phyloP scores from a whole-genome alignment of 192 early-diverging fungal species.

The Paraglomus brasilianum region DNA sequence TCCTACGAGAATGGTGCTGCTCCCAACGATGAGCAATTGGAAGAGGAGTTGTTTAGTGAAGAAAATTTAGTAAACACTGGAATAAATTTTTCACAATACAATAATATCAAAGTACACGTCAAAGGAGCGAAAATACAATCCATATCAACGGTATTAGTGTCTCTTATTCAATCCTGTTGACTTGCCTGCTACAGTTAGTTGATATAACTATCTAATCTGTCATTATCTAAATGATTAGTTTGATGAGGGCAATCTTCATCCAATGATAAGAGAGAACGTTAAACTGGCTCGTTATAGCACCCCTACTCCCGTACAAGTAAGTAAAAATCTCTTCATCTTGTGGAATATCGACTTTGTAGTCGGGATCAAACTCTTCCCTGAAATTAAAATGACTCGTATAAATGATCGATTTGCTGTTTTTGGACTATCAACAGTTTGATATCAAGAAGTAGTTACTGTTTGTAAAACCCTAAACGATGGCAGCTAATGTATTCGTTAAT shows the following conservation, averaged over 20 bases:
- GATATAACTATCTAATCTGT: neutral
- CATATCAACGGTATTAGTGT: slow-evolving; percentile 43
- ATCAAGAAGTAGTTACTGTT: no score
- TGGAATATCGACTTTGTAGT: no score
- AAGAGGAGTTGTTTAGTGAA: slow-evolving; percentile 60
- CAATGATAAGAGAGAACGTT: slow-evolving; percentile 63
- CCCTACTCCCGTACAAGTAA: slow-evolving; percentile 77
- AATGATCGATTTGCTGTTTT: neutral
- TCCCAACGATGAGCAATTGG: slow-evolving; percentile 58
- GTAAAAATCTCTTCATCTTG: no score
- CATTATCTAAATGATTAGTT: slow-evolving; percentile 46
- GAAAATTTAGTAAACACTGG: slow-evolving; percentile 64
- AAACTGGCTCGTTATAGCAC: slow-evolving; percentile 58
- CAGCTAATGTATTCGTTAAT: neutral
- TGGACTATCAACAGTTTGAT: neutral
- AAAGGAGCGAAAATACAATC: slow-evolving; percentile 53
- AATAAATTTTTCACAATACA: slow-evolving; percentile 79
- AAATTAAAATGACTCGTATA: neutral
- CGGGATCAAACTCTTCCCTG: no score
- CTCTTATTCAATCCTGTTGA: neutral
- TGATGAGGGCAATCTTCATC: slow-evolving; percentile 61
- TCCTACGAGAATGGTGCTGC: slow-evolving; percentile 56
- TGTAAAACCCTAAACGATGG: no score
- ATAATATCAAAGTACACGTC: slow-evolving; percentile 67
- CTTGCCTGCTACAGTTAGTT: neutral